A percentile compares a stretch with the other conserved stretches of the same genome.
These are phyloP conservation scores for Calocybe indica DNA, from an alignment of 768 basidiomycete species.

Conservation along the genomic window DNA sequence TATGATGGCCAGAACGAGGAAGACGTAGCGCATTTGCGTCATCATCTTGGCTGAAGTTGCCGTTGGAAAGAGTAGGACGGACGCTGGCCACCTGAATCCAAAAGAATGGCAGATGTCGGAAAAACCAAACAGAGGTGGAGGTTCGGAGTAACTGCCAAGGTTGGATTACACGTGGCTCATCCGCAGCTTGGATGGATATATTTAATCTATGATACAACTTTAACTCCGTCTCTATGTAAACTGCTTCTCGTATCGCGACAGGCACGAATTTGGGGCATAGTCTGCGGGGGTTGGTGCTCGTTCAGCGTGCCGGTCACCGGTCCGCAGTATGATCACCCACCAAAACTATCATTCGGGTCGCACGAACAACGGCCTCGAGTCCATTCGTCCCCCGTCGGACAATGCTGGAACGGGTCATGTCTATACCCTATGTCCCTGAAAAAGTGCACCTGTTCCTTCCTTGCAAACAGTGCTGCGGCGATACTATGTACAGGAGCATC, in stretches of 20 bases:
- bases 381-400: conserved; percentile 56
- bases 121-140: too few relatives aligned
- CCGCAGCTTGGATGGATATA: not conserved
- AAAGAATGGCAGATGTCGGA: too few relatives aligned
- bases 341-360: conserved; percentile 65
- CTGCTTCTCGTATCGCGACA: conserved; percentile 29
- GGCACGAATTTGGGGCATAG: conserved; percentile 35
- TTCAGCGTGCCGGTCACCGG: not conserved
- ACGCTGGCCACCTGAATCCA: too few relatives aligned
- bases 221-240: conserved; percentile 16
- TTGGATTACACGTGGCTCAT: conserved; percentile 1
- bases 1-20: conserved; percentile 43
- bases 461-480: conserved; percentile 70
- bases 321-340: conserved; percentile 27
- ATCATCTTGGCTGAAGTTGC: conserved; percentile 34
- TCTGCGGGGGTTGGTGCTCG: conserved; percentile 18
- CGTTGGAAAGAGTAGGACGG: too few relatives aligned
- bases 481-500: conserved; percentile 78
- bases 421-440: conserved; percentile 82
- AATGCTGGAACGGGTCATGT: conserved; percentile 77
- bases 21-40: conserved; percentile 48
- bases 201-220: not conserved
- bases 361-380: conserved; percentile 62
- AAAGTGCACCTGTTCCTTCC: conserved; percentile 73
- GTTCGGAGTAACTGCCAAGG: too few relatives aligned